Conservation (phyloP, 441 rosid genomes). For the Oxalis stricta region DNA sequence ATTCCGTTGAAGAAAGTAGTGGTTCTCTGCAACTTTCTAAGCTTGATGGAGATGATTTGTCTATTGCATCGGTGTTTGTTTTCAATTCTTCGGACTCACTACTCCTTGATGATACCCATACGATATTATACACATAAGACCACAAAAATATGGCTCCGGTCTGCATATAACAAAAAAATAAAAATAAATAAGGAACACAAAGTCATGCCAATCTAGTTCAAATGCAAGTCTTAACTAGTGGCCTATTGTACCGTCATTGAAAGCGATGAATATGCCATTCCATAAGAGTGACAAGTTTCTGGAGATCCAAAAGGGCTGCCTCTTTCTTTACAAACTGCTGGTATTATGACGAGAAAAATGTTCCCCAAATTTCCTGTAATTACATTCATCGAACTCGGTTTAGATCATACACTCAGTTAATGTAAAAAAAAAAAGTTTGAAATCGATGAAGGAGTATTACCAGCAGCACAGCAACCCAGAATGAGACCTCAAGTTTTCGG, state of each 20-base stretch:
- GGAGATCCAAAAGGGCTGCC: constrained; percentile 74
- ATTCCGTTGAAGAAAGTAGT: constrained; percentile 28
- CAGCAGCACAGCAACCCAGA: constrained; percentile 80
- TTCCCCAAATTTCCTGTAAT: constrained; percentile 68
- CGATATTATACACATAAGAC: constrained; percentile 72
- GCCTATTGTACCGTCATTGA: constrained; percentile 97
- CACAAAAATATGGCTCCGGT: constrained; percentile 67
- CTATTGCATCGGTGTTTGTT: background rate
- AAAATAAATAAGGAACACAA: background rate
- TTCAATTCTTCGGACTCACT: constrained; percentile 8
- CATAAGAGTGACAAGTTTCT: constrained; percentile 34
- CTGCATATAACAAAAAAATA: constrained; percentile 15
- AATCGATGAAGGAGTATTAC: too few relatives aligned
- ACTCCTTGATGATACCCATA: constrained; percentile 34
- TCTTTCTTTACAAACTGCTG: constrained; percentile 69
- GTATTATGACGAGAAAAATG: constrained; percentile 67
- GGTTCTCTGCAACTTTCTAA: constrained; percentile 27
- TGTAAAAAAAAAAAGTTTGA: too few relatives aligned
- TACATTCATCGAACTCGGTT: background rate
- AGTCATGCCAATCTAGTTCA: background rate
- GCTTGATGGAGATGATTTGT: constrained; percentile 7
- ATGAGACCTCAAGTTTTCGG: constrained; percentile 47
- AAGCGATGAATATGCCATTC: constrained; percentile 62
- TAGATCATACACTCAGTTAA: too few relatives aligned
- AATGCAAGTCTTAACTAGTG: too few relatives aligned